phyloP scores from a whole-genome alignment of 257 asterid species.

The Solanum neorickii region DNA sequence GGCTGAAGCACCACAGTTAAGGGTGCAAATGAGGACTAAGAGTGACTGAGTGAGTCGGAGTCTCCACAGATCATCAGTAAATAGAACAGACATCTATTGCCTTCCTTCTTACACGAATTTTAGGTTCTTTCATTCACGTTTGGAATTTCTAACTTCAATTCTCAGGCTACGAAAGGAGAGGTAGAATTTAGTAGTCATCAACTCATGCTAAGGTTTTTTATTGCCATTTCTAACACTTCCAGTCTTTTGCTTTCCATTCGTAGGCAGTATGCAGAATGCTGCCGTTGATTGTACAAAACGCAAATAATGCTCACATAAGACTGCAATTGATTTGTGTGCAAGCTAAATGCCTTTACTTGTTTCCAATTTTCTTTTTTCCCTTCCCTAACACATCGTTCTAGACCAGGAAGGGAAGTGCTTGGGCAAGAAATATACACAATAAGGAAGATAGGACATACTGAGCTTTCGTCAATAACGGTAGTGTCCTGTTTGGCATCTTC shows the following conservation, averaged over 20 bases:
- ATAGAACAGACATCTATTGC: not conserved
- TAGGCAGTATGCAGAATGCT: not conserved
- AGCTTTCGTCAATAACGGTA: constrained; percentile 53
- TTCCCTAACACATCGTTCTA: not conserved
- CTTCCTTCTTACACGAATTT: not conserved
- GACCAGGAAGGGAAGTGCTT: not conserved
- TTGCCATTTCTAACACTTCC: not conserved
- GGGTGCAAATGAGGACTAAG: not conserved
- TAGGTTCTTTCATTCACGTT: not conserved
- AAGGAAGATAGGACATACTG: constrained; percentile 37
- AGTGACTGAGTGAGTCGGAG: not conserved
- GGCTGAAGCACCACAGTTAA: not conserved
- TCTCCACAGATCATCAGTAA: not conserved
- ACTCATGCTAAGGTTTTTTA: not conserved
- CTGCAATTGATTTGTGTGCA: not conserved
- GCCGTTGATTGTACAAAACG: not conserved
- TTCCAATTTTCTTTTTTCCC: not conserved
- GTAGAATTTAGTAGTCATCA: not conserved
- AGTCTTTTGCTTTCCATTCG: not conserved
- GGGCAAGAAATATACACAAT: constrained; percentile 4
- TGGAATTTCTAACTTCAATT: not conserved
- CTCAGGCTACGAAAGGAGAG: not conserved
- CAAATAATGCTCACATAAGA: not conserved
- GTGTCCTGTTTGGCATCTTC: constrained; percentile 44
- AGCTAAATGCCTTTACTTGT: not conserved